Conservation (phyloP, 2,329 filamentous ascomycete species). For the Sporothrix sp. region DNA sequence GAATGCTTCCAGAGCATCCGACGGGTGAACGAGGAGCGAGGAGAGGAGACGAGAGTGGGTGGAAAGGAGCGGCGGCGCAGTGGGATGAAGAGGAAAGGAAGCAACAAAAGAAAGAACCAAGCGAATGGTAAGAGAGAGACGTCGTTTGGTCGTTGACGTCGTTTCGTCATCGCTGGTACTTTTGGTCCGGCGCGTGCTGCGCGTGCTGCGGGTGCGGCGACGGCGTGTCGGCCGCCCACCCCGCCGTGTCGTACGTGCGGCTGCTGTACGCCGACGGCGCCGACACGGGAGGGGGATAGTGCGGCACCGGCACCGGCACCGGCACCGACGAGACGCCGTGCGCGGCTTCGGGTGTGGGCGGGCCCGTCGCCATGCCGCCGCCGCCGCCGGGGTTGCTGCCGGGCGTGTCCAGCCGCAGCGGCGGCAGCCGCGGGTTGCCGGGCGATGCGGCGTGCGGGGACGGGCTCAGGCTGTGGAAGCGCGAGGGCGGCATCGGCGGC, state of each 20-base stretch:
- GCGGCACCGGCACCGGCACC: background rate
- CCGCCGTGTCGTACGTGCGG: conserved; percentile 19
- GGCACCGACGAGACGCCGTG: conserved; percentile 6
- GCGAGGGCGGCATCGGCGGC: background rate
- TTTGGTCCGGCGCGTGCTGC: conserved; percentile 67
- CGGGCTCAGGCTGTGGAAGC: conserved; percentile 14
- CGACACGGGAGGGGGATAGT: background rate
- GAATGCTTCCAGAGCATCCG: conserved; percentile 7
- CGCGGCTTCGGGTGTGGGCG: conserved; percentile 11
- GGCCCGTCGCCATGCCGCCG: conserved; percentile 13
- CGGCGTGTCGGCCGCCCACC: conserved; percentile 12
- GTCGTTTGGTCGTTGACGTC: background rate
- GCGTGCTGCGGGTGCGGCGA: conserved; percentile 31
- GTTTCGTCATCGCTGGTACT: conserved; percentile 62
- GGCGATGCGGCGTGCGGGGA: conserved; percentile 14
- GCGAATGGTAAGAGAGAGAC: background rate
- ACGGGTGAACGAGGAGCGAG: background rate
- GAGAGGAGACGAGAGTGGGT: background rate
- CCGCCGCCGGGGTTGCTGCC: conserved; percentile 22
- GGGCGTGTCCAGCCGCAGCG: conserved; percentile 15
- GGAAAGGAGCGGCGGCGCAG: background rate
- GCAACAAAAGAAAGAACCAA: background rate
- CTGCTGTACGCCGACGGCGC: conserved; percentile 10
- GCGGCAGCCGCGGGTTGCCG: conserved; percentile 11
- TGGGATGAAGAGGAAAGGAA: background rate